Conservation (phyloP, 495 filamentous ascomycete species). For the Penicillium cinerascens region DNA sequence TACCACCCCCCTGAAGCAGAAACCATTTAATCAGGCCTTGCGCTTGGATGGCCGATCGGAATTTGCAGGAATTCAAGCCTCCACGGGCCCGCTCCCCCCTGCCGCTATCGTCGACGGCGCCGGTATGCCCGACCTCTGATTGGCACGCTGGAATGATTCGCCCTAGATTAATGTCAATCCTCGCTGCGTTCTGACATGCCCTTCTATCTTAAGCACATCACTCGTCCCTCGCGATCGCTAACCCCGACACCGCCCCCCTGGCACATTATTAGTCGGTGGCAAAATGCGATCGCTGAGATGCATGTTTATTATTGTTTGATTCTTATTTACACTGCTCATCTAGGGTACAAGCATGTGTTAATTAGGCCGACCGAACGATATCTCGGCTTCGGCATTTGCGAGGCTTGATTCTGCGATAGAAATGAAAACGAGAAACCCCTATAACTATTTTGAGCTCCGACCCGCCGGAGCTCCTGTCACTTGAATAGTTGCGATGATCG, state of each 20-base stretch:
- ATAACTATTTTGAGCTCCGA: constrained; percentile 6
- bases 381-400: not conserved
- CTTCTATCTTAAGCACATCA: constrained; percentile 8
- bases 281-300: constrained; percentile 10
- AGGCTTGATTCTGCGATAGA: not conserved
- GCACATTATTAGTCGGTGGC: not conserved
- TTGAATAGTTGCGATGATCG: constrained; percentile 13
- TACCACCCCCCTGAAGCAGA: not conserved
- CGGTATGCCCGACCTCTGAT: constrained; percentile 24
- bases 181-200: constrained; percentile 5
- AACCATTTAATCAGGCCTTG: not conserved
- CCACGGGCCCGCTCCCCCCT: constrained; percentile 20
- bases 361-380: not conserved
- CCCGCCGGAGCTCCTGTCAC: constrained; percentile 10
- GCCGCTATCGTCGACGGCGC: constrained; percentile 23
- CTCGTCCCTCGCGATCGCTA: constrained; percentile 2
- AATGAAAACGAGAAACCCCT: not conserved
- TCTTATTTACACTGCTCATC: not conserved
- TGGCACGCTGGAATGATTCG: constrained; percentile 24
- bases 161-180: constrained; percentile 17
- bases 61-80: constrained; percentile 28
- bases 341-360: no score
- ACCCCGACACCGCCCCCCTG: not conserved
- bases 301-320: not conserved
- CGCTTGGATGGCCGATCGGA: constrained; percentile 20